These are phyloP conservation scores for Saturnispora dispora DNA, from an alignment of 805 yeast species.

Conservation along the genomic window DNA sequence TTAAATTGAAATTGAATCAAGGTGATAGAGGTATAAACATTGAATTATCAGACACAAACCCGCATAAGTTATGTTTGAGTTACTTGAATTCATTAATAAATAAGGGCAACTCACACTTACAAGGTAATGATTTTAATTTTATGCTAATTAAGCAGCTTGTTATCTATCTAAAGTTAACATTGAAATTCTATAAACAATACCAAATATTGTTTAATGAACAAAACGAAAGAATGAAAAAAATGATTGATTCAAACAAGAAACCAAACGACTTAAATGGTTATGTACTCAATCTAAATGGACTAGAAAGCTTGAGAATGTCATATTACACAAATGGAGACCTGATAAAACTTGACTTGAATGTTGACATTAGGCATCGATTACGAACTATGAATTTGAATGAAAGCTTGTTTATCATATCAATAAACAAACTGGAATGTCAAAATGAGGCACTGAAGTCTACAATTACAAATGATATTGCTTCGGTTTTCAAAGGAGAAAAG, in stretches of 20 bases:
- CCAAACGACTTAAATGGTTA: conserved; percentile 15
- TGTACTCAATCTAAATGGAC: conserved; percentile 16
- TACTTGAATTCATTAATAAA: conserved; percentile 20
- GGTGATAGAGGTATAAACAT: conserved; percentile 18
- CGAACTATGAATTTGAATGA: conserved; percentile 14
- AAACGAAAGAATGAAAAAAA: conserved; percentile 8
- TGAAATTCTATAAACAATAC: conserved; percentile 21
- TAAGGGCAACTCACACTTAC: conserved; percentile 6
- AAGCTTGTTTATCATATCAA: conserved; percentile 18
- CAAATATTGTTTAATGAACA: conserved; percentile 12
- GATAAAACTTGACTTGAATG: conserved; percentile 13
- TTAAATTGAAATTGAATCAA: conserved; percentile 20
- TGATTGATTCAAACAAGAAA: conserved; percentile 11
- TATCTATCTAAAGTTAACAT: conserved; percentile 22
- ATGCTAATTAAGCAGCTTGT: conserved; percentile 22
- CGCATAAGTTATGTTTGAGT: conserved; percentile 21
- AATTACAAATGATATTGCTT: conserved; percentile 2
- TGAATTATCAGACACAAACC: conserved; percentile 24
- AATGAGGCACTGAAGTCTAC: neutral
- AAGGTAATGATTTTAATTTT: conserved; percentile 10
- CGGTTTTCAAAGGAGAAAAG: conserved; percentile 17
- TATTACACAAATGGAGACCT: conserved; percentile 15
- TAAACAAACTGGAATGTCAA: conserved; percentile 12
- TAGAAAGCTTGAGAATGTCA: conserved; percentile 20
- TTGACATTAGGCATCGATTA: conserved; percentile 20